Conservation (phyloP, 1,284 basidiomycete genomes). For the Puccinia horiana region DNA sequence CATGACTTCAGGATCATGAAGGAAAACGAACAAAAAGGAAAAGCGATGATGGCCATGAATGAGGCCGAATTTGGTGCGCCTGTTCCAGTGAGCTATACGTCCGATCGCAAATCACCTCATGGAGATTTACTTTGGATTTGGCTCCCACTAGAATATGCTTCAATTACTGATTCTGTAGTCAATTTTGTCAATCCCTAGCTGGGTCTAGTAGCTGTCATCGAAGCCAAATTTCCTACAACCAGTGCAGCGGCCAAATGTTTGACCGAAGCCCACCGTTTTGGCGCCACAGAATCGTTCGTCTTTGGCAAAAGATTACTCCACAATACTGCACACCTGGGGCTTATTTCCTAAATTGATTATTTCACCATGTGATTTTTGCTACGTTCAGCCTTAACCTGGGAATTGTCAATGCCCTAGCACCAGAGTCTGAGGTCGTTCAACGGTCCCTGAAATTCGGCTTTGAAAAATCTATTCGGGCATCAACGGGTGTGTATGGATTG, state of each 20-base stretch:
- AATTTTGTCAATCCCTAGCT: constrained; percentile 6
- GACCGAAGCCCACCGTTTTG: constrained; percentile 39
- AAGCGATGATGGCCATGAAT: constrained; percentile 53
- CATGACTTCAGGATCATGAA: constrained; percentile 55
- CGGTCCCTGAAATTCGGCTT: constrained; percentile 27
- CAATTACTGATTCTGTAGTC: neutral
- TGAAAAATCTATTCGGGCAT: constrained; percentile 27
- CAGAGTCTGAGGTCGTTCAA: constrained; percentile 36
- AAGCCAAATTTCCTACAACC: constrained; percentile 41
- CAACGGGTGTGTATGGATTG: constrained; percentile 39
- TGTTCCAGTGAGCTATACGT: constrained; percentile 19
- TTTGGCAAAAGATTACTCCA: neutral
- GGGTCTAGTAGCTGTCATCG: constrained; percentile 25
- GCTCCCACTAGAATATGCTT: neutral
- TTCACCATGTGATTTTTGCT: neutral
- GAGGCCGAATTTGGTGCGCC: constrained; percentile 51
- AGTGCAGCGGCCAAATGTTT: neutral
- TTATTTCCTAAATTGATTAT: neutral
- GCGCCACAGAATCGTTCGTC: constrained; percentile 32
- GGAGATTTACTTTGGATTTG: neutral
- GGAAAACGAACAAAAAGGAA: constrained; percentile 51
- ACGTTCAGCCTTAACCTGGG: constrained; percentile 20
- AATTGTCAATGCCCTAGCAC: constrained; percentile 19
- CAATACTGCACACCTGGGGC: neutral
- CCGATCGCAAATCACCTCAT: neutral